Percentiles rank a stretch among this genome's conserved stretches.
These are phyloP conservation scores for Aurinia saxatilis DNA, from an alignment of 345 rosid genomes.

Conservation along the genomic window DNA sequence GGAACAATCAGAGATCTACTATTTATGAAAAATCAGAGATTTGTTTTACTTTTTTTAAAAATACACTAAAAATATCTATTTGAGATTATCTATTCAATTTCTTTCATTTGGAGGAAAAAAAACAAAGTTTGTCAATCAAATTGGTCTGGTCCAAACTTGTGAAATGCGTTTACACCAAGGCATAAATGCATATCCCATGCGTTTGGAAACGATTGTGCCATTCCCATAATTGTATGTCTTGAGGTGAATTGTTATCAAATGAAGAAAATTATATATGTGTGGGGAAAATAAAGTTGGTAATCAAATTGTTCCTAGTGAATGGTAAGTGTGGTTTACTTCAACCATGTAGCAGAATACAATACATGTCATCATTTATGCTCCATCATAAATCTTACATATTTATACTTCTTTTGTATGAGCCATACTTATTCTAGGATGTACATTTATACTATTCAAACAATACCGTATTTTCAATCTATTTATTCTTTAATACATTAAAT, in stretches of 20 bases:
- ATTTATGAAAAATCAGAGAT: not conserved
- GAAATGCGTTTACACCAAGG: not conserved
- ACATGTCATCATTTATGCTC: too few relatives aligned
- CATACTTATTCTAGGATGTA: too few relatives aligned
- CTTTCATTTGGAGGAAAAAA: not conserved
- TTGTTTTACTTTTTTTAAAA: conserved; percentile 11
- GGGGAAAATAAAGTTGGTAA: too few relatives aligned
- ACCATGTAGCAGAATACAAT: too few relatives aligned
- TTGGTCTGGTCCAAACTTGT: not conserved
- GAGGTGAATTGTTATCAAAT: not conserved
- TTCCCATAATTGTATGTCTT: not conserved
- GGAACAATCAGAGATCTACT: conserved; percentile 29
- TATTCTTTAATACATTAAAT: too few relatives aligned
- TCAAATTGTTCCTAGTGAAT: too few relatives aligned
- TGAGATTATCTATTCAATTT: conserved; percentile 16
- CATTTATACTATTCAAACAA: too few relatives aligned
- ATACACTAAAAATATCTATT: conserved; percentile 24
- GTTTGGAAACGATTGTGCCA: not conserved
- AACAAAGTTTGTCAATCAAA: not conserved
- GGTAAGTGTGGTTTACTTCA: too few relatives aligned
- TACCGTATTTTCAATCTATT: too few relatives aligned
- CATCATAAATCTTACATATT: too few relatives aligned
- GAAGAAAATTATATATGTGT: too few relatives aligned
- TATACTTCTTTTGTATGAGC: too few relatives aligned
- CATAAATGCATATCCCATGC: not conserved